These are phyloP conservation scores for Coleophoma eucalyptorum DNA, from an alignment of 2,329 filamentous ascomycete genomes.

Conservation along the genomic window DNA sequence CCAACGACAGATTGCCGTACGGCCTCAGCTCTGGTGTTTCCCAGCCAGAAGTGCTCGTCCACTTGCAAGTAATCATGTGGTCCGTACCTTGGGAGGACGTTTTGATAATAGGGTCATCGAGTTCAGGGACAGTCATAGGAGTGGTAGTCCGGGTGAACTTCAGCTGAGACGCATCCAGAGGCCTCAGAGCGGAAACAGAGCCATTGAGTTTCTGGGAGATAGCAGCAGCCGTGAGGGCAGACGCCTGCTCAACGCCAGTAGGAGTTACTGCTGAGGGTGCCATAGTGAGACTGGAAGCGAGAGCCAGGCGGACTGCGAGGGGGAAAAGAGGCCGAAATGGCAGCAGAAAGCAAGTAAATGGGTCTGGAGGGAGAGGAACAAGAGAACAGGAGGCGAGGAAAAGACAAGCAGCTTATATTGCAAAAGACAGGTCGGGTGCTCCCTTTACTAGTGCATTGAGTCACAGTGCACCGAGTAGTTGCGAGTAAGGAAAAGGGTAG, in stretches of 20 bases:
- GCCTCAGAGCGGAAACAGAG: constrained; percentile 52
- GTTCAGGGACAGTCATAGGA: constrained; percentile 48
- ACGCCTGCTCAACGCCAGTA: constrained; percentile 36
- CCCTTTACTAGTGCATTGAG: too few relatives aligned
- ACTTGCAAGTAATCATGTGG: constrained; percentile 79
- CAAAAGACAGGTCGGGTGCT: too few relatives aligned
- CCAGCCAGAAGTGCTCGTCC: constrained; percentile 68
- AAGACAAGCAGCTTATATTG: too few relatives aligned
- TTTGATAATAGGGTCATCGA: constrained; percentile 33
- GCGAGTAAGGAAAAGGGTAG: too few relatives aligned
- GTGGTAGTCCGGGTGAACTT: constrained; percentile 47
- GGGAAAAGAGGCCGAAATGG: too few relatives aligned
- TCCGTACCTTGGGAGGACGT: constrained; percentile 51
- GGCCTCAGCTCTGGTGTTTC: constrained; percentile 69
- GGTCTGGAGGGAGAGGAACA: too few relatives aligned
- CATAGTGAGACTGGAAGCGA: constrained; percentile 29
- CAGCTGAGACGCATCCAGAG: constrained; percentile 58
- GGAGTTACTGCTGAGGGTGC: constrained; percentile 41
- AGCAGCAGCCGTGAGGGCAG: constrained; percentile 48
- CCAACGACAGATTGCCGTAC: constrained; percentile 73
- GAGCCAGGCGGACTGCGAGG: too few relatives aligned
- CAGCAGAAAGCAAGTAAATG: too few relatives aligned
- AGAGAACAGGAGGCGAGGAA: too few relatives aligned
- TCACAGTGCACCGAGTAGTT: too few relatives aligned
- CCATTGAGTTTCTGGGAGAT: constrained; percentile 45